Percentiles rank a stretch among this genome's conserved stretches.
Conservation (phyloP, 805 yeast genomes). For the Candida rishiriensis region DNA sequence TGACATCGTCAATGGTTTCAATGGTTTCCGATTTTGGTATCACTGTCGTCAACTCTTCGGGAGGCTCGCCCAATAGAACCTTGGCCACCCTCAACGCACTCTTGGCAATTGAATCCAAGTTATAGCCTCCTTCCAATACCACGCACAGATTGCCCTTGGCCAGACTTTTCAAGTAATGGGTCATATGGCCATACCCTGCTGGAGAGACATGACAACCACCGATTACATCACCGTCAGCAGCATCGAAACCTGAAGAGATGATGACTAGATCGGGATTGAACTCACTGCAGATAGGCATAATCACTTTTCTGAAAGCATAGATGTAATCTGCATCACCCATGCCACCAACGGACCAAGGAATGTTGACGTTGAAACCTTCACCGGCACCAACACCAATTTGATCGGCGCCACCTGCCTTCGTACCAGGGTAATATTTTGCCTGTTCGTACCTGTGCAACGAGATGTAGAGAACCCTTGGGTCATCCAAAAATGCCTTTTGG, state of each 20-base stretch:
- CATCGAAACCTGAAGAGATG: conserved; percentile 94
- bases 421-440: conserved; percentile 93
- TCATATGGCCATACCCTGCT: conserved; percentile 94
- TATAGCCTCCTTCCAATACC: conserved; percentile 94
- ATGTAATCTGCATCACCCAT: conserved; percentile 95
- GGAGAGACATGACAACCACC: conserved; percentile 97
- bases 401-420: conserved; percentile 75
- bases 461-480: conserved; percentile 85
- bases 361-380: conserved; percentile 80
- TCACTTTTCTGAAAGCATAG: conserved; percentile 80
- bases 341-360: conserved; percentile 92
- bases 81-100: conserved; percentile 92
- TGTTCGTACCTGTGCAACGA: conserved; percentile 91
- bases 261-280: conserved; percentile 91
- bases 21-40: conserved; percentile 75
- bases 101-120: conserved; percentile 81
- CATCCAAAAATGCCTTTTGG: conserved; percentile 83
- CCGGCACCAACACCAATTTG: conserved; percentile 85
- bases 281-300: conserved; percentile 85
- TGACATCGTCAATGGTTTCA: conserved; percentile 76
- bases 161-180: conserved; percentile 80
- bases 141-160: conserved; percentile 89
- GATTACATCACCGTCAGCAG: conserved; percentile 96
- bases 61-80: conserved; percentile 91
- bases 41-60: conserved; percentile 63